Evolutionary conservation across 208 protist genomes (phyloP), one percentile per base, ranked within the genome.

Genomic region (Trypanosoma theileri): DNA sequence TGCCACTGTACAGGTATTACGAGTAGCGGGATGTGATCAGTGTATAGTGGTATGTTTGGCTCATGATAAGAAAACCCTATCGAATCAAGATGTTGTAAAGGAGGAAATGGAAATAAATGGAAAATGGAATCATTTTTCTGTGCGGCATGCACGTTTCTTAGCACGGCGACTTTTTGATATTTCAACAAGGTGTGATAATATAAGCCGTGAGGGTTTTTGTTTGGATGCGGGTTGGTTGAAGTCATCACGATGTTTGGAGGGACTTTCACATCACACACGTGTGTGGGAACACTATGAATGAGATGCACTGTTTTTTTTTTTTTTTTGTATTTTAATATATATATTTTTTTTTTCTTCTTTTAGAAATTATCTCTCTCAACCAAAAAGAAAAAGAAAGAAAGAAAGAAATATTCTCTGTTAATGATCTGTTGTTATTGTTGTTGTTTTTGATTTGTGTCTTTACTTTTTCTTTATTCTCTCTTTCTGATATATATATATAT

Each of bases 1-100:
- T 59, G 79, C 69, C 4, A 79, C 83, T 2, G 85, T 94, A 55
- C 88, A 94, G 72, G 79, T 75, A 4, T 61, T 94, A 26, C 81
- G 82, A 14, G 82, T 94, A 17, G 46, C 61, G 17, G 86, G 81
- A 0, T 91, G 79, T 60, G 75, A 80, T 44, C 84, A 94, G 62
- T 83, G 71, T 45, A 78, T 94, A 8, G 64, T 90, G 4, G 84
- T 78, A 3, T 93, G 87, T 51, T 54, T 71, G 17, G 59, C 60
- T 10, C 58, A 59, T 52, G 24, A 16, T 14, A 45, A 46, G 0
- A n/a, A n/a, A 6, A 6, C 28, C 1, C 28, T 8, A 6, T 35
- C 28, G 4, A 35, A 35, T 35, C 28, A 1, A 35, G 4, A 35
- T 1, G 28, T 35, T 35, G 6, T 35, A 35, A 35, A 35, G 28